These are phyloP conservation scores for Candida vartiovaarae DNA, from an alignment of 805 yeast genomes.

Conservation along the genomic window DNA sequence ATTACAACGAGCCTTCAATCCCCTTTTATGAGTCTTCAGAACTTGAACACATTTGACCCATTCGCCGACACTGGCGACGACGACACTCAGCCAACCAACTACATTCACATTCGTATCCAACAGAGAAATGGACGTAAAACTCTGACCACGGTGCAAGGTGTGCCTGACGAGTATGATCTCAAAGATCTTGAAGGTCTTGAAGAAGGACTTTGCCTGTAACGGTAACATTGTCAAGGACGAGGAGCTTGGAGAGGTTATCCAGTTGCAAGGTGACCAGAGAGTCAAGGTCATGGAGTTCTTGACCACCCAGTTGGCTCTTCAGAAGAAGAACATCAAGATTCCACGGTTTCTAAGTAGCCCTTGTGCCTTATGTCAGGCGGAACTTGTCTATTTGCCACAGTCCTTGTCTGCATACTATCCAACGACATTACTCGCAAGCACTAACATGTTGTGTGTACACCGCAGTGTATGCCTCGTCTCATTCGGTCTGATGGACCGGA, in stretches of 20 bases:
- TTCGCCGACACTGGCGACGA: slow-evolving; percentile 99
- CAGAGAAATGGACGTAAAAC: slow-evolving; percentile 99
- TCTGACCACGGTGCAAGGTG: slow-evolving; percentile 96
- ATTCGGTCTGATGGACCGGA: neutral
- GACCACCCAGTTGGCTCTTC: slow-evolving; percentile 77
- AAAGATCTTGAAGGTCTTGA: slow-evolving; percentile 91
- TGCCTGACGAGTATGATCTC: slow-evolving; percentile 89
- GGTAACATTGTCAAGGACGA: slow-evolving; percentile 97
- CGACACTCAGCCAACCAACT: slow-evolving; percentile 91
- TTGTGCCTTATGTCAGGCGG: neutral
- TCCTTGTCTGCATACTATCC: neutral
- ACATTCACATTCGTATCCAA: slow-evolving; percentile 97
- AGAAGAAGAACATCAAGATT: slow-evolving; percentile 96
- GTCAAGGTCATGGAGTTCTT: slow-evolving; percentile 91
- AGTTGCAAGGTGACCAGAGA: slow-evolving; percentile 98
- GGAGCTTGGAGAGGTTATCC: slow-evolving; percentile 94
- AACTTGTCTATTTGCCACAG: neutral
- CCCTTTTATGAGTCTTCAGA: slow-evolving; percentile 73
- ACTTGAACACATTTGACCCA: slow-evolving; percentile 83
- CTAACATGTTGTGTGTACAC: no score
- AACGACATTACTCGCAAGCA: no score
- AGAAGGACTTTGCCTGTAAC: slow-evolving; percentile 98
- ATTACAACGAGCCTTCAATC: no score
- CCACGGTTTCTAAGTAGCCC: slow-evolving; percentile 75
- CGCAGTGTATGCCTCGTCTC: neutral